These are phyloP conservation scores for Termitomyces heimii DNA, from an alignment of 768 basidiomycete genomes.

Conservation along the genomic window DNA sequence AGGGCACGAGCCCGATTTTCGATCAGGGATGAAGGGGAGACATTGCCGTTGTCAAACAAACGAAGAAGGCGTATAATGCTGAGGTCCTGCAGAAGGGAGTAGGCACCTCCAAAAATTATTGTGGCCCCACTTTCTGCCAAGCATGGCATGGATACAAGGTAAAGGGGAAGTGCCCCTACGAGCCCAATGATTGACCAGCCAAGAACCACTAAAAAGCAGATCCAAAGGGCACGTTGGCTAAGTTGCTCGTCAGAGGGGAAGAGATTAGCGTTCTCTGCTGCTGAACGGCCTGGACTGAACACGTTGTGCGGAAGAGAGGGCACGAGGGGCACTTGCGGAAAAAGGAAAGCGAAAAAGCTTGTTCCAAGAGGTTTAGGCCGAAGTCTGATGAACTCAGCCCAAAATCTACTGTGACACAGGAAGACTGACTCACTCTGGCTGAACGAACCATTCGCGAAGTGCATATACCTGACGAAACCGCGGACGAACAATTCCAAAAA, in stretches of 20 bases:
- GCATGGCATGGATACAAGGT: constrained; percentile 66
- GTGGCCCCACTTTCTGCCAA: constrained; percentile 43
- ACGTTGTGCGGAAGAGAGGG: constrained; percentile 53
- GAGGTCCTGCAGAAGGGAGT: constrained; percentile 69
- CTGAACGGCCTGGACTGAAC: constrained; percentile 46
- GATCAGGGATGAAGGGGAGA: constrained; percentile 26
- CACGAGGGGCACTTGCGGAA: constrained; percentile 62
- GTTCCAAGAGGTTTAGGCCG: constrained; percentile 59
- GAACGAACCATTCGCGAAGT: constrained; percentile 73
- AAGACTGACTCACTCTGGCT: constrained; percentile 48
- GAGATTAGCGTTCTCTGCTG: constrained; percentile 41
- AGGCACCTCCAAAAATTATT: constrained; percentile 47
- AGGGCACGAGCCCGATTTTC: constrained; percentile 27
- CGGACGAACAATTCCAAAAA: constrained; percentile 66
- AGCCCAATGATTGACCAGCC: constrained; percentile 68
- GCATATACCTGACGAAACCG: constrained; percentile 69
- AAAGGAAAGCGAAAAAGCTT: constrained; percentile 61
- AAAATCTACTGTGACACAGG: not conserved
- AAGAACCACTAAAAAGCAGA: constrained; percentile 54
- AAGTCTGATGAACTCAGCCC: constrained; percentile 32
- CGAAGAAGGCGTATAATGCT: constrained; percentile 71
- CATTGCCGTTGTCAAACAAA: constrained; percentile 40
- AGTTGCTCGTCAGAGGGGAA: constrained; percentile 77
- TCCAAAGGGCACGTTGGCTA: constrained; percentile 64
- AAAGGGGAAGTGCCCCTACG: constrained; percentile 67